phyloP scores from a whole-genome alignment of 148 eudicot genomes.

The Vaccinium myrtillus region DNA sequence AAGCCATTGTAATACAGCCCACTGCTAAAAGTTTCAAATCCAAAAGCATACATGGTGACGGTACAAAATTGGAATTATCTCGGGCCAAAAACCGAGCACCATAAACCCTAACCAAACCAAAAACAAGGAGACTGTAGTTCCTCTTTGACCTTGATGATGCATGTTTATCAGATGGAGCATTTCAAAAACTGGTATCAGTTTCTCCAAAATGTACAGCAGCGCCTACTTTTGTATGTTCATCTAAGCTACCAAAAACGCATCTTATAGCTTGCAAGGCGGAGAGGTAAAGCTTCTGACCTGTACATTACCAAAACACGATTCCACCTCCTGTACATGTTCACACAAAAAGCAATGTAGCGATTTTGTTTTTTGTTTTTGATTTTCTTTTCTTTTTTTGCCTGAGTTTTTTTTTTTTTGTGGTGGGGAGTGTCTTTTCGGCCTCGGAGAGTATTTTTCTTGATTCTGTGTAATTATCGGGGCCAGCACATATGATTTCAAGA shows the following conservation, averaged over 20 bases:
- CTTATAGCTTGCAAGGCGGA: slow-evolving; percentile 1
- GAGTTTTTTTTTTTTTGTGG: background rate
- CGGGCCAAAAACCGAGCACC: background rate
- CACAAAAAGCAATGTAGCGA: background rate
- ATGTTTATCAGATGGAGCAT: background rate
- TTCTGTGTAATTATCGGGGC: background rate
- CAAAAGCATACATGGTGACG: background rate
- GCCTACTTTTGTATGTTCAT: background rate
- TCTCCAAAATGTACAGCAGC: slow-evolving; percentile 6
- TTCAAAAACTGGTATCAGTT: slow-evolving; percentile 1
- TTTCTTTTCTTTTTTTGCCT: background rate
- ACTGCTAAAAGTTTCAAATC: background rate
- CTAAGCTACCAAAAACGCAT: background rate
- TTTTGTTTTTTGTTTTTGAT: background rate
- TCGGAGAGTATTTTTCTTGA: background rate
- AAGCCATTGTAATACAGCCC: background rate
- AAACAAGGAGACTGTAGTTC: background rate
- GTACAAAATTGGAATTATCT: background rate
- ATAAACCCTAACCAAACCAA: background rate
- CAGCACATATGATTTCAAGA: slow-evolving; percentile 10
- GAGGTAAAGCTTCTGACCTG: background rate
- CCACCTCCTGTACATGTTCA: slow-evolving; percentile 11
- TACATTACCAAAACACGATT: background rate
- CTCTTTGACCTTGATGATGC: background rate
- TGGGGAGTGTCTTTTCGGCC: background rate